Evolutionary conservation across 768 basidiomycete genomes (phyloP).

Genomic region (Suillus occidentalis): DNA sequence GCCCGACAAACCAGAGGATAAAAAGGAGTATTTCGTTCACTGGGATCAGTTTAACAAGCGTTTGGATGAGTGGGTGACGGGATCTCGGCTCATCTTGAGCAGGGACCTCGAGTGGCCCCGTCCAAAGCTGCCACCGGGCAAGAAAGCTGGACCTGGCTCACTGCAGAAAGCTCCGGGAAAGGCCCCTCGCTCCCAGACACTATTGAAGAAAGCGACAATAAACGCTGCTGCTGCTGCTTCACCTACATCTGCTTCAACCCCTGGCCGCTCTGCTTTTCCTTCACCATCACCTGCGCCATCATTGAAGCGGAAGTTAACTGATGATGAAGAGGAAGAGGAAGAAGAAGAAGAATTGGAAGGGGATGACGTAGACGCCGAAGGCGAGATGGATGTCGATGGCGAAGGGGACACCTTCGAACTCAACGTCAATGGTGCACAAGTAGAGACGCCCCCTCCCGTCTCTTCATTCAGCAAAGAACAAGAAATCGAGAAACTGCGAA

Average conservation of each 20-base stretch:
- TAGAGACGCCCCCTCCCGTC: conserved; percentile 50
- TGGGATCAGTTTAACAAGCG: conserved; percentile 99
- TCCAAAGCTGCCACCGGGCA: conserved; percentile 65
- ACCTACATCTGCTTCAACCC: conserved; percentile 53
- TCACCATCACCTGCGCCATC: conserved; percentile 61
- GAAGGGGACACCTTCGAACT: conserved; percentile 74
- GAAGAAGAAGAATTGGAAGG: conserved; percentile 59
- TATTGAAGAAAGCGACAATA: conserved; percentile 69
- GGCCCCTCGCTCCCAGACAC: conserved; percentile 54
- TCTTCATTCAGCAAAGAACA: conserved; percentile 91
- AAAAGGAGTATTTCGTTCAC: conserved; percentile 94
- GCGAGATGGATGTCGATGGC: conserved; percentile 66
- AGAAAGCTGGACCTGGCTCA: conserved; percentile 46
- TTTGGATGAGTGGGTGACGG: conserved; percentile 95
- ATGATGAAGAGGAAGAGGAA: conserved; percentile 64
- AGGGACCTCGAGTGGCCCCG: conserved; percentile 96
- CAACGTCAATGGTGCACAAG: conserved; percentile 46
- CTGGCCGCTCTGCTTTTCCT: conserved; percentile 35
- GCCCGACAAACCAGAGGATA: conserved; percentile 64
- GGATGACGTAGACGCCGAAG: conserved; percentile 41
- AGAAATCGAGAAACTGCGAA: conserved; percentile 97
- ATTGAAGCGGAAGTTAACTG: conserved; percentile 67
- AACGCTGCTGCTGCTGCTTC: conserved; percentile 70
- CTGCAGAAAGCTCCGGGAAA: conserved; percentile 60
- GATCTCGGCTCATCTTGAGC: conserved; percentile 78